Conservation (phyloP, 2,329 filamentous ascomycete genomes). For the Claviceps capensis region DNA sequence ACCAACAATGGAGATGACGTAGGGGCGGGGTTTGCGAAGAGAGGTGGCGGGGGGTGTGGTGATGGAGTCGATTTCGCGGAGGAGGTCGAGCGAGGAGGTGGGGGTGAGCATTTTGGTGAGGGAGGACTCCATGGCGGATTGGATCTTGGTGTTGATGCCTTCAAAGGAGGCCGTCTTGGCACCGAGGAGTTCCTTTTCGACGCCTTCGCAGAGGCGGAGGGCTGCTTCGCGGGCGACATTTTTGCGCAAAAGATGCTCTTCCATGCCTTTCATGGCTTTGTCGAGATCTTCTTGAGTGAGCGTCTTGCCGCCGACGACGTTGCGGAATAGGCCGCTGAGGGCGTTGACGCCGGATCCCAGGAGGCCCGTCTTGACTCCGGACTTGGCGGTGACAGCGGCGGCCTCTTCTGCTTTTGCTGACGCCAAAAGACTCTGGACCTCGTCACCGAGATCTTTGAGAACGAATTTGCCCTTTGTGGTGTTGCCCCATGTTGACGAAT, state of each 20-base stretch:
- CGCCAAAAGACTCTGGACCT: slow-evolving; percentile 80
- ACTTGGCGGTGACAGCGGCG: slow-evolving; percentile 28
- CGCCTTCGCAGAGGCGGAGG: slow-evolving; percentile 76
- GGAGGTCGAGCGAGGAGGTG: slow-evolving; percentile 83
- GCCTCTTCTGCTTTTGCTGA: slow-evolving; percentile 56
- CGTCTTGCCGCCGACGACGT: slow-evolving; percentile 88
- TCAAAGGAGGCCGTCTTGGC: slow-evolving; percentile 90
- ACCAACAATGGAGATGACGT: slow-evolving; percentile 95
- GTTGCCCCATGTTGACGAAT: slow-evolving; percentile 71
- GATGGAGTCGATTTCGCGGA: slow-evolving; percentile 80
- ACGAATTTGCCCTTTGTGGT: slow-evolving; percentile 87
- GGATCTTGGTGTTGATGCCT: slow-evolving; percentile 70
- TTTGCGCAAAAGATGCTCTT: slow-evolving; percentile 86
- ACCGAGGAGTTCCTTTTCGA: slow-evolving; percentile 79
- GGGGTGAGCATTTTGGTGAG: slow-evolving; percentile 92
- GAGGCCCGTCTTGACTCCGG: slow-evolving; percentile 44
- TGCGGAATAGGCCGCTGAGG: slow-evolving; percentile 80
- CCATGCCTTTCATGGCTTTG: slow-evolving; percentile 90
- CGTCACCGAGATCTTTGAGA: slow-evolving; percentile 81
- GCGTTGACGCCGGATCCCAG: slow-evolving; percentile 70
- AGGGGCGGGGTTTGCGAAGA: slow-evolving; percentile 57
- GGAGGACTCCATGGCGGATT: slow-evolving; percentile 79
- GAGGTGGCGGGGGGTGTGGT: slow-evolving; percentile 52
- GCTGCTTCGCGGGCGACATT: slow-evolving; percentile 94
- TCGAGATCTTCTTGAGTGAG: slow-evolving; percentile 79